Conservation (phyloP, 768 basidiomycete genomes). For the Trametes elegans region DNA sequence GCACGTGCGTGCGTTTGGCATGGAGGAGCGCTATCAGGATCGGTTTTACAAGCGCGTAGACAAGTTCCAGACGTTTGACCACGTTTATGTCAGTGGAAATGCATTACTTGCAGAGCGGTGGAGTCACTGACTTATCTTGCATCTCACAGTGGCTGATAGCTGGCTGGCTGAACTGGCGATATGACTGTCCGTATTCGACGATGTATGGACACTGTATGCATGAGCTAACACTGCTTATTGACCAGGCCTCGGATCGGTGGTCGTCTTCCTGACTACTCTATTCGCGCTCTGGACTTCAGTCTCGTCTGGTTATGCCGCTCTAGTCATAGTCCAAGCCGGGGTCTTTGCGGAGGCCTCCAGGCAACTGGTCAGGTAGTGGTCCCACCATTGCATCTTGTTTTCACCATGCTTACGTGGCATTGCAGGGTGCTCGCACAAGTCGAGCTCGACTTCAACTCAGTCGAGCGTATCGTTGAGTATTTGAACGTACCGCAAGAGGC, state of each 20-base stretch:
- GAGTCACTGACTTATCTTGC: background rate
- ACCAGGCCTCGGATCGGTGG: constrained; percentile 63
- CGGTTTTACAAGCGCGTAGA: constrained; percentile 55
- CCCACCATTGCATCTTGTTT: background rate
- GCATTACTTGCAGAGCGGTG: background rate
- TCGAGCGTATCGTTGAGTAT: constrained; percentile 73
- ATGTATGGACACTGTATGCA: background rate
- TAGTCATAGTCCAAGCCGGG: constrained; percentile 70
- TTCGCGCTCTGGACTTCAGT: constrained; percentile 61
- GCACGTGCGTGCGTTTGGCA: constrained; percentile 69
- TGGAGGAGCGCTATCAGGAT: constrained; percentile 67
- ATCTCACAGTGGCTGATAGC: constrained; percentile 58
- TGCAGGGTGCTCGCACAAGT: constrained; percentile 62
- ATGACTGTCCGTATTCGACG: constrained; percentile 53
- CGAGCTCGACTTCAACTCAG: constrained; percentile 72
- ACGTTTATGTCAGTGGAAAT: constrained; percentile 56
- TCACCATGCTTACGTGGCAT: background rate
- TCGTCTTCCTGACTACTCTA: constrained; percentile 67
- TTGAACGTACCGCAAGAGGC: constrained; percentile 68
- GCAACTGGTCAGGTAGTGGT: constrained; percentile 53
- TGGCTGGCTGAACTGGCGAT: constrained; percentile 70
- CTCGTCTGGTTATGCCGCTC: constrained; percentile 59
- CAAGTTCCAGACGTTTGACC: constrained; percentile 70
- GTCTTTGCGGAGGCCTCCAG: constrained; percentile 69
- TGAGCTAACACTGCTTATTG: background rate